Base-by-base conservation (phyloP, 2,329 filamentous ascomycete genomes). In the Gliomastix tumulicola region DNA sequence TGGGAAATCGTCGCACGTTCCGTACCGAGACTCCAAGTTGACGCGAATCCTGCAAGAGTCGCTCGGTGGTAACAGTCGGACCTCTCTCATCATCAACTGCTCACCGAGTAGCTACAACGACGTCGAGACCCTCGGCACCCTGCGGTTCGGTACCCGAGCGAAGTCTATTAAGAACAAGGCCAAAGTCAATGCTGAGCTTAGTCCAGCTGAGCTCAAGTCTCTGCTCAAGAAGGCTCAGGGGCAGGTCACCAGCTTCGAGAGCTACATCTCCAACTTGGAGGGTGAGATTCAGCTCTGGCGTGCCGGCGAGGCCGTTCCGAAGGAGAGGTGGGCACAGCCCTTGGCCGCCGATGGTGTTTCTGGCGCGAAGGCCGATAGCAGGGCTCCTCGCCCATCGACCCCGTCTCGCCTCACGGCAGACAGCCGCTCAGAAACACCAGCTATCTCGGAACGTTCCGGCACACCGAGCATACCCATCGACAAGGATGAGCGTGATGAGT, bases 131-230 rank as follows among this genome's bases (percentile, higher is more conserved):
- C 66, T 97, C 34, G 84, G 88, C 46, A 98, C 92, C 1, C 66
- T 98, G 42, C 79, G 89, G 32, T 98, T 97, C 56, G 92, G 92
- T 69, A 94, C 92, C 64, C 76, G 92, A 57, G 92, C 92, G 40
- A 98, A 98, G 71, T 86, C 88, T 0, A 98, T 98, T 70, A 96
- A 97, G 82, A 97, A 97, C 71, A 97, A 97, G 74, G 92, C 92
- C 63, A 98, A 97, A 82, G 84, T 98, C 75, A 98, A 98, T 57
- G 89, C 90, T 32, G 92, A 98, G 62, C 77, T 98, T 51, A 97
- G 90, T 53, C 92, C 92, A 32, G 80, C 88, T 11, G 92, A 98
- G 63, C 79, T 98, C 69, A 98, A 97, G 66, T 74, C 81, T 34
- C 74, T 96, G 53, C 79, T 98, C 57, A 89, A 87, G 65, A 95